Percentiles rank a stretch among this genome's conserved stretches.
These are phyloP conservation scores for Avena insularis DNA, from an alignment of 176 grass and related monocot species.

Conservation along the genomic window DNA sequence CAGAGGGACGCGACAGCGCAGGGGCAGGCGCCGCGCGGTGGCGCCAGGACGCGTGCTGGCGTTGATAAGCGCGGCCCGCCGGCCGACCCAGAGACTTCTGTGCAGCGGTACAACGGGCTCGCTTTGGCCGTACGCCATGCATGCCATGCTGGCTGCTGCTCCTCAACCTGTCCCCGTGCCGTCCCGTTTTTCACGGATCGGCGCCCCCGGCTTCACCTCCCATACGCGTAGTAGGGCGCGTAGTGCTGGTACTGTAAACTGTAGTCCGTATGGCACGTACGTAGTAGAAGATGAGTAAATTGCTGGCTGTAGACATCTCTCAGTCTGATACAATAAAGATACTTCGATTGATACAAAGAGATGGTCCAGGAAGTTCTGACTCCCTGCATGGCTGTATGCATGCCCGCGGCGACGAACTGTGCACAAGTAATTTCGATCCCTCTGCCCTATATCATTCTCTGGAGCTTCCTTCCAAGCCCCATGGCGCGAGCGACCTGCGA, in stretches of 20 bases:
- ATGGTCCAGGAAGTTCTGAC: neutral
- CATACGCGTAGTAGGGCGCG: neutral
- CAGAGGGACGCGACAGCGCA: neutral
- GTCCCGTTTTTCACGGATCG: neutral
- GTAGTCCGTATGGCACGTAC: neutral
- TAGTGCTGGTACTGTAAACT: too few species aligned
- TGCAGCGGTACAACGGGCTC: neutral
- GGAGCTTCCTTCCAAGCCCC: neutral
- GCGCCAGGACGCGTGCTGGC: conserved; percentile 21
- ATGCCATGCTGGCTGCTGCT: neutral
- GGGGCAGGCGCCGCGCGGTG: neutral
- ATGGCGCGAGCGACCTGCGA: too few species aligned
- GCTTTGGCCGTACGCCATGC: neutral
- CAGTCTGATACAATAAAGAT: too few species aligned
- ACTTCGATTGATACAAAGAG: too few species aligned
- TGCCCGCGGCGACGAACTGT: neutral
- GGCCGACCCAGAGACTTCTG: neutral
- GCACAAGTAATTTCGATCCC: neutral
- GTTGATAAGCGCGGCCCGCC: too few species aligned
- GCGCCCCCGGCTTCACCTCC: neutral
- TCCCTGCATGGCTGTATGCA: neutral
- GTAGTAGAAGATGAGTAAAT: too few species aligned
- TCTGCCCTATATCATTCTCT: neutral
- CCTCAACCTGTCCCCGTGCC: neutral
- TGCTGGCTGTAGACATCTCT: too few species aligned